Percentiles rank a stretch among this genome's conserved stretches.
These are phyloP conservation scores for Alternaria novae-zelandiae DNA, from an alignment of 2,329 filamentous ascomycete genomes.

Conservation along the genomic window DNA sequence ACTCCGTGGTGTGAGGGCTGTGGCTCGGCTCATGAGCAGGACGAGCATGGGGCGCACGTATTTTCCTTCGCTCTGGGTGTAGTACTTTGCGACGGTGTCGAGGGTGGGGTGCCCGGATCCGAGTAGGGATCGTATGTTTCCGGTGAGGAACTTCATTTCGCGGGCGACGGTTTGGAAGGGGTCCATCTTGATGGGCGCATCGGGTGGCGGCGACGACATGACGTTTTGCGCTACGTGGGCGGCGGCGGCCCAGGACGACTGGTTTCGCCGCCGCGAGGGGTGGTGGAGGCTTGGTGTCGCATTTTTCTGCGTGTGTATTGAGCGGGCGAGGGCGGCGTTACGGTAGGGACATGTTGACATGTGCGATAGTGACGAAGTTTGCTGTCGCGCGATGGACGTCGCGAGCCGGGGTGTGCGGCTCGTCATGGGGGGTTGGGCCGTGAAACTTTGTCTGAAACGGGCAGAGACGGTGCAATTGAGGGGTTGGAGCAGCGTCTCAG, in stretches of 20 bases:
- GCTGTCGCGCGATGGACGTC: slow-evolving; percentile 37
- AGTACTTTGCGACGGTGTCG: slow-evolving; percentile 96
- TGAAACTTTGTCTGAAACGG: neutral
- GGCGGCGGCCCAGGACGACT: slow-evolving; percentile 78
- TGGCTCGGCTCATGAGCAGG: slow-evolving; percentile 94
- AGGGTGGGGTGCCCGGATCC: slow-evolving; percentile 93
- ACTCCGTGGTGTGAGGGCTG: slow-evolving; percentile 74
- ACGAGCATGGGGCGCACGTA: slow-evolving; percentile 94
- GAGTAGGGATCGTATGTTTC: slow-evolving; percentile 90
- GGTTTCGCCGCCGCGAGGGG: slow-evolving; percentile 53
- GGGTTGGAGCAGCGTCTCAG: slow-evolving; percentile 7
- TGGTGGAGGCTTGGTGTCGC: slow-evolving; percentile 39
- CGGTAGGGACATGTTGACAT: slow-evolving; percentile 35
- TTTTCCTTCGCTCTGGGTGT: slow-evolving; percentile 95
- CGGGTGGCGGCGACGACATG: slow-evolving; percentile 66
- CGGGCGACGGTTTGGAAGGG: slow-evolving; percentile 89
- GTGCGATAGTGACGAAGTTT: slow-evolving; percentile 20
- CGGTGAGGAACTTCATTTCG: slow-evolving; percentile 94
- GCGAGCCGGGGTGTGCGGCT: slow-evolving; percentile 46
- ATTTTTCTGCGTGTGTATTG: slow-evolving; percentile 7
- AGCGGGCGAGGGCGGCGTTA: slow-evolving; percentile 8
- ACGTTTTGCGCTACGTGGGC: slow-evolving; percentile 72
- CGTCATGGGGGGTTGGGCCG: slow-evolving; percentile 31
- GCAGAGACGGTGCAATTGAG: slow-evolving; percentile 33
- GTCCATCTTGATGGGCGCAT: slow-evolving; percentile 77